Conservation (phyloP, 257 asterid genomes). For the Salvia rosmarinus region DNA sequence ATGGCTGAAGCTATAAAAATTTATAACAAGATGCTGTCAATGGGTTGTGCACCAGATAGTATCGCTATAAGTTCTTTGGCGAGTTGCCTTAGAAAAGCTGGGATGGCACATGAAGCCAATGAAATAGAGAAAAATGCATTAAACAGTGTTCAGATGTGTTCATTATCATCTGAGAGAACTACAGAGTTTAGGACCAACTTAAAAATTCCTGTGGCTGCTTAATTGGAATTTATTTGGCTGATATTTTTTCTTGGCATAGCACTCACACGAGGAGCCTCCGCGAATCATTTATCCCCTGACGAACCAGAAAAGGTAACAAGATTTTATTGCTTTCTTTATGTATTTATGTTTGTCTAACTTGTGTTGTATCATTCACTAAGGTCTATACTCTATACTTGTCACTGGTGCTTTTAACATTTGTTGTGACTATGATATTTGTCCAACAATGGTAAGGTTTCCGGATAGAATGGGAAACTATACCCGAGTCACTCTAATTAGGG, state of each 20-base stretch:
- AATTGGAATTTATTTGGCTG: constrained; percentile 10
- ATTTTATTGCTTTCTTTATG: background rate
- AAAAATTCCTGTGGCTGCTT: constrained; percentile 64
- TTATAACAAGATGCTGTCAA: constrained; percentile 68
- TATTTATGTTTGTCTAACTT: background rate
- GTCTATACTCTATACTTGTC: background rate
- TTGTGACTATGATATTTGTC: background rate
- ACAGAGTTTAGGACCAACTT: constrained; percentile 40
- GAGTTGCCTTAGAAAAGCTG: constrained; percentile 83
- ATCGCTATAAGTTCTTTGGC: constrained; percentile 51
- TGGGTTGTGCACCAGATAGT: constrained; percentile 74
- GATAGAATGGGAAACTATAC: background rate
- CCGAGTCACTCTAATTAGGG: background rate
- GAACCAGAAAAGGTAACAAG: constrained; percentile 23
- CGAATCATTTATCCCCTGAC: background rate
- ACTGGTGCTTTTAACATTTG: constrained; percentile 4
- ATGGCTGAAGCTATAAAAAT: constrained; percentile 74
- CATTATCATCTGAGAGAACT: constrained; percentile 45
- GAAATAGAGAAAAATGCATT: constrained; percentile 55
- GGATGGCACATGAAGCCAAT: constrained; percentile 82
- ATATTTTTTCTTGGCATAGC: constrained; percentile 6
- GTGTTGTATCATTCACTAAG: constrained; percentile 11
- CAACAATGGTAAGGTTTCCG: background rate
- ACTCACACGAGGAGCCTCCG: background rate
- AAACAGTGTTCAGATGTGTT: constrained; percentile 34